These are phyloP conservation scores for Edaphochlamys debaryana DNA, from an alignment of 139 green algal genomes.

Conservation along the genomic window DNA sequence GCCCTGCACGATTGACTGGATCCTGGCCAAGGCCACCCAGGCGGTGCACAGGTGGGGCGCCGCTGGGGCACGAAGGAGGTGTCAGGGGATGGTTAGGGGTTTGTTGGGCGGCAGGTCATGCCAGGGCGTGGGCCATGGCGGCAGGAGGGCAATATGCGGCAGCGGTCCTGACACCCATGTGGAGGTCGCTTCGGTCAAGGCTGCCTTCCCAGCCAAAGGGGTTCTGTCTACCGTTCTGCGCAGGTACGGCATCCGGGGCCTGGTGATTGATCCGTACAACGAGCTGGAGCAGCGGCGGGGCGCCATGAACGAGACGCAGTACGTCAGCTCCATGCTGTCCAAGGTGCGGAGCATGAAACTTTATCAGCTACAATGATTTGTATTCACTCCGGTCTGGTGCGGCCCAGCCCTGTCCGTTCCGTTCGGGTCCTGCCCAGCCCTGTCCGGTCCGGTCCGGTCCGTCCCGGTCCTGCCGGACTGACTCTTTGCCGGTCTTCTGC, in stretches of 20 bases:
- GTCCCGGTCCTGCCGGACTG: too few species aligned
- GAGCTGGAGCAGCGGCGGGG: conserved; percentile 92
- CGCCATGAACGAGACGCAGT: conserved; percentile 94
- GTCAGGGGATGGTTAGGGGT: too few species aligned
- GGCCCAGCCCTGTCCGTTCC: not conserved
- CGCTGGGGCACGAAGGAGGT: too few species aligned
- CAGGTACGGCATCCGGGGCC: conserved; percentile 89
- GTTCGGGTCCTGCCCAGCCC: too few species aligned
- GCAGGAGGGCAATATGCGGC: too few species aligned
- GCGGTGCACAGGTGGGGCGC: conserved; percentile 67
- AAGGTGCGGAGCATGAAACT: conserved; percentile 73
- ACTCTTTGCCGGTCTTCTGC: too few species aligned
- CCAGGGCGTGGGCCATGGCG: not conserved
- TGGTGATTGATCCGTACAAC: conserved; percentile 99
- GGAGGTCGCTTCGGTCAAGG: too few species aligned
- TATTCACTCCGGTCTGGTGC: too few species aligned
- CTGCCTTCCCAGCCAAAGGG: too few species aligned
- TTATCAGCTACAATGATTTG: not conserved
- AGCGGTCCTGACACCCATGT: not conserved
- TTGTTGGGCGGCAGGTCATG: too few species aligned
- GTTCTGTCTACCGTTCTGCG: too few species aligned
- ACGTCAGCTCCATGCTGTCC: conserved; percentile 93
- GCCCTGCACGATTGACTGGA: conserved; percentile 85
- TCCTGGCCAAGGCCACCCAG: conserved; percentile 78
- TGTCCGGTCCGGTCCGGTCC: too few species aligned